A percentile compares a stretch with the other conserved stretches of the same genome.
These are phyloP conservation scores for Zanthoxylum bungeanum DNA, from an alignment of 345 rosid genomes.

Conservation along the genomic window DNA sequence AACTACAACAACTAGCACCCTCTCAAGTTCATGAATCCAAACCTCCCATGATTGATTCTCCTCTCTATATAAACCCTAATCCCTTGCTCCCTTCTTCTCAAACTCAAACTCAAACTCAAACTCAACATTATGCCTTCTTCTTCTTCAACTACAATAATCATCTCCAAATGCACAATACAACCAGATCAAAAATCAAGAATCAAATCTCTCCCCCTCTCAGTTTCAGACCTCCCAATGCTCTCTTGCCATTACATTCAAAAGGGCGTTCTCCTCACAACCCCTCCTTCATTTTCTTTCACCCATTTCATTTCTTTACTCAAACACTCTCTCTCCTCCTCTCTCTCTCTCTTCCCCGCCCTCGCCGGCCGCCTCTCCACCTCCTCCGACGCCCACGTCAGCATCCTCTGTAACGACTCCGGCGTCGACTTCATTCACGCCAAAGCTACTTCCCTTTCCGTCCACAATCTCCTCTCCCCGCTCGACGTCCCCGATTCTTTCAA, in stretches of 20 bases:
- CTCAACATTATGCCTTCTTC: too few species aligned
- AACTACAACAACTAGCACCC: too few species aligned
- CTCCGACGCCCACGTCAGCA: conserved; percentile 53
- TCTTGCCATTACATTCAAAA: conserved; percentile 97
- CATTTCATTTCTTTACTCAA: conserved; percentile 47
- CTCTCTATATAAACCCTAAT: conserved; percentile 44
- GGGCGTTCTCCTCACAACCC: conserved; percentile 62
- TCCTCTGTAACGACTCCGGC: conserved; percentile 76
- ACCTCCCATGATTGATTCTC: conserved; percentile 1
- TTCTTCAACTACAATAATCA: conserved; percentile 36
- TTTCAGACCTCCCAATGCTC: conserved; percentile 95
- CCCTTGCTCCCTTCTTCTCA: not conserved
- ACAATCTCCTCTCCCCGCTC: conserved; percentile 37
- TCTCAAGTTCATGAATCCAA: too few species aligned
- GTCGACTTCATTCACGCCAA: conserved; percentile 60
- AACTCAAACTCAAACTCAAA: not conserved
- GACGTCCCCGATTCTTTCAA: conserved; percentile 66
- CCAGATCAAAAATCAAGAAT: conserved; percentile 46
- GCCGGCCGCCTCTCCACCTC: conserved; percentile 81
- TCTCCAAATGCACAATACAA: conserved; percentile 57
- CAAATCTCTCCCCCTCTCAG: conserved; percentile 59
- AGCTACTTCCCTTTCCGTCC: conserved; percentile 39
- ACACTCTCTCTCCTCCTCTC: conserved; percentile 61
- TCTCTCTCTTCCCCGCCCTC: conserved; percentile 74
- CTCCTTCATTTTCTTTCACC: conserved; percentile 44